Evolutionary conservation across 805 yeast genomes (phyloP), one percentile per base, ranked within the genome.

Genomic region (Candida nemodendra): DNA sequence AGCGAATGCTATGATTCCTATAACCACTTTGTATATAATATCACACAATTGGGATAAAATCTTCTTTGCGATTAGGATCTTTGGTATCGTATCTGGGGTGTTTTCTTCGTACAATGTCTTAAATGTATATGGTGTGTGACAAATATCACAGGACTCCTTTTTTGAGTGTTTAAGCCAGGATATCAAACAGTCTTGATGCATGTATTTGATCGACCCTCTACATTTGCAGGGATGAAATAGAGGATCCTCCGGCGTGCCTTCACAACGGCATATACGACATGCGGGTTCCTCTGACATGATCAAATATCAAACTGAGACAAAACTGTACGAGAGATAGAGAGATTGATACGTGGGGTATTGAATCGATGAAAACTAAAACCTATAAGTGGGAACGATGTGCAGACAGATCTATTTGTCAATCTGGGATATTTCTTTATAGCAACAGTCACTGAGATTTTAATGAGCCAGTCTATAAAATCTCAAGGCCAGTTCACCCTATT

Each of bases 251-350:
- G 64, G 65, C 0, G 93, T 78, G n/a, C 77, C 90, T 51, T 88
- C 98, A 26, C 95, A 91, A 36, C 96, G 83, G 58, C 99, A 93
- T 31, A 93, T 90, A 43, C 99, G 83, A 62, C 99, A 93, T 3
- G 82, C 73, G 22, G 69, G 72, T 42, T 73, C 82, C 24, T 61
- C 64, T 21, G 42, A 31, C 32, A 36, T 27, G 24, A 27, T 21
- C n/a, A n/a, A n/a, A n/a, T n/a, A n/a, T n/a, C n/a, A n/a, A n/a
- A n/a, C n/a, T n/a, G n/a, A n/a, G n/a, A n/a, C n/a, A n/a, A n/a
- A n/a, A n/a, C n/a, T n/a, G 18, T 12, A 18, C 31, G 31, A 21
- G 18, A 9, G n/a, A n/a, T n/a, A n/a, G n/a, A n/a, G n/a, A n/a
- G n/a, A n/a, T n/a, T n/a, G n/a, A n/a, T n/a, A n/a, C n/a, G n/a